Evolutionary conservation across 2,329 filamentous ascomycete genomes (phyloP), one percentile per base, ranked within the genome.

Genomic region (Aspergillus clavatus): DNA sequence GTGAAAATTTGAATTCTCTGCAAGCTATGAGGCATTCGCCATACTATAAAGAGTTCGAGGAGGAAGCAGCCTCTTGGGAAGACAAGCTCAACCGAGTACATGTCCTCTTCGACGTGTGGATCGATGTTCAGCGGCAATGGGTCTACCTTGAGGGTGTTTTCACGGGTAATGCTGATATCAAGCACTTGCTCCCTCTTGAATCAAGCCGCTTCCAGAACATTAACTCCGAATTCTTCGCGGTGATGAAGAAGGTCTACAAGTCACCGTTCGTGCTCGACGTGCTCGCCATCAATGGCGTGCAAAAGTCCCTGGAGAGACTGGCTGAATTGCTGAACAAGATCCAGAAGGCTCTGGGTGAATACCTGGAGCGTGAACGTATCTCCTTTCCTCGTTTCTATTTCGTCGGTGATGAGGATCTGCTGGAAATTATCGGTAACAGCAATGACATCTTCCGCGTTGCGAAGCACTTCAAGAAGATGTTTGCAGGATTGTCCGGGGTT

Each of bases 401-500:
- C 59, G 94, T 99, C 45, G 93, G 93, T 67, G 94, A 99, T 60
- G 94, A 99, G 64, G 93, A 99, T 69, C 74, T 99, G 46, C 78
- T 99, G 19, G 93, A 99, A 68, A 99, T 99, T 72, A 99, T 99
- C 54, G 93, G 93, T 64, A 99, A 99, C 68, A 97, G 91, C 72
- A 96, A 96, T 61, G 93, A 99, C 62, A 95, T 91, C 7, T 73
- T 93, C 49, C 89, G 93, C 43, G 94, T 98, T 55, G 89, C 93
- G 31, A 98, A 98, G 68, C 94, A 99, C 73, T 89, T 99, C 75
- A 91, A 95, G 68, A 99, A 99, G 76, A 99, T 99, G 93, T 99
- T 99, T 75, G 93, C 94, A 52, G 93, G 93, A 51, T 77, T 98
- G 38, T 91, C 86, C 4, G 93, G 93, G 3, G 79, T 98, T 27